Evolutionary conservation across 2,329 filamentous ascomycete species (phyloP).

Genomic region (Graphilbum ipis-grandicollis): DNA sequence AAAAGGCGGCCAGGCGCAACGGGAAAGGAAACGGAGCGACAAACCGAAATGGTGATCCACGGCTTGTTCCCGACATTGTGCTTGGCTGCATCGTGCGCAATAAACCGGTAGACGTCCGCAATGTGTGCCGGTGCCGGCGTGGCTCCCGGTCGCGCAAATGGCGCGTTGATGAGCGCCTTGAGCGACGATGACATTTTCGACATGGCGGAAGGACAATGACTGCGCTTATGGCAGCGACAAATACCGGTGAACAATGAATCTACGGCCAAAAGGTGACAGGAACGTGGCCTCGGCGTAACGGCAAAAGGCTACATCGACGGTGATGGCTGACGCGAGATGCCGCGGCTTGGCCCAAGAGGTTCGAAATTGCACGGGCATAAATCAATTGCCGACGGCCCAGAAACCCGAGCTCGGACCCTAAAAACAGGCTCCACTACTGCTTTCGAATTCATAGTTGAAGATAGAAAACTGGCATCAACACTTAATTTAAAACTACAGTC

Average conservation of each 20-base stretch:
- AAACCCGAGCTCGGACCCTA: too few relatives aligned
- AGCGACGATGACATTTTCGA: slow-evolving; percentile 55
- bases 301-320: background rate
- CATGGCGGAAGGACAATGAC: too few relatives aligned
- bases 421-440: too few relatives aligned
- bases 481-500: too few relatives aligned
- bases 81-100: slow-evolving; percentile 44
- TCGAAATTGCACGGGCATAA: background rate
- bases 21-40: slow-evolving; percentile 9
- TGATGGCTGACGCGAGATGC: background rate
- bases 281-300: too few relatives aligned
- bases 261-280: too few relatives aligned
- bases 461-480: too few relatives aligned
- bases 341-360: background rate
- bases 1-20: background rate
- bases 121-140: slow-evolving; percentile 47
- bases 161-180: slow-evolving; percentile 57
- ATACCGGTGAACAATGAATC: too few relatives aligned
- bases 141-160: slow-evolving; percentile 47
- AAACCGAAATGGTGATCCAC: slow-evolving; percentile 50
- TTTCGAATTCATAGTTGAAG: too few relatives aligned
- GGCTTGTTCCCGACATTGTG: slow-evolving; percentile 44
- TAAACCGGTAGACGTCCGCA: slow-evolving; percentile 42
- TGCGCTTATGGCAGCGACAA: too few relatives aligned
- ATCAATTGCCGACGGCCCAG: background rate